A percentile compares a stretch with the other conserved stretches of the same genome.
Evolutionary conservation across 257 asterid genomes (phyloP).

Genomic region (Nicotiana benthamiana): DNA sequence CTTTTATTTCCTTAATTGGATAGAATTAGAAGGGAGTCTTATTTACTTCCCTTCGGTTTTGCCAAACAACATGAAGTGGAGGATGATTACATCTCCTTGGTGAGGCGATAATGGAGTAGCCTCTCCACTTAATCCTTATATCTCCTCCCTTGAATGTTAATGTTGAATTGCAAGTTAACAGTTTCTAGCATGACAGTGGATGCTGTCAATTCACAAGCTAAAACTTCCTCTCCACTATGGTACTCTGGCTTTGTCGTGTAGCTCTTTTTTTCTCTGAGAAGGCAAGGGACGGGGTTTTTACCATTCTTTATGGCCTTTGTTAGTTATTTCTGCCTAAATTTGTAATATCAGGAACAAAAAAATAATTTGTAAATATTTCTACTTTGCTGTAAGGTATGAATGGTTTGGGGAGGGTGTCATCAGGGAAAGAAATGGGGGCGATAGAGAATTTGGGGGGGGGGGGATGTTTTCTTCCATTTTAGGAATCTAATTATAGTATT

Average conservation of each 20-base stretch:
- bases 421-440: neutral
- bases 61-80: neutral
- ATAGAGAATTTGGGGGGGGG: neutral
- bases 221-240: neutral
- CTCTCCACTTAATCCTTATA: neutral
- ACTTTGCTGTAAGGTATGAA: neutral
- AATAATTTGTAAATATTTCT: neutral
- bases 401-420: neutral
- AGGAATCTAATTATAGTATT: slow-evolving; percentile 8
- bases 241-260: neutral
- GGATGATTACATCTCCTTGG: neutral
- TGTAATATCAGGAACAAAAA: neutral
- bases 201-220: neutral
- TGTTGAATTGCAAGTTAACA: neutral
- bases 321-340: neutral
- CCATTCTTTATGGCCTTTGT: neutral
- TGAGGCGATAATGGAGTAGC: neutral
- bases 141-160: neutral
- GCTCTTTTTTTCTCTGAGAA: neutral
- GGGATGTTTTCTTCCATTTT: neutral
- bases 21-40: neutral
- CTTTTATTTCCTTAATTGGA: neutral
- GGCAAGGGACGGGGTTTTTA: neutral
- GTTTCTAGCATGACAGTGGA: neutral
- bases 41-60: neutral